phyloP scores from a whole-genome alignment of 495 filamentous ascomycete genomes.

The Penicillium cosmopolitanum region DNA sequence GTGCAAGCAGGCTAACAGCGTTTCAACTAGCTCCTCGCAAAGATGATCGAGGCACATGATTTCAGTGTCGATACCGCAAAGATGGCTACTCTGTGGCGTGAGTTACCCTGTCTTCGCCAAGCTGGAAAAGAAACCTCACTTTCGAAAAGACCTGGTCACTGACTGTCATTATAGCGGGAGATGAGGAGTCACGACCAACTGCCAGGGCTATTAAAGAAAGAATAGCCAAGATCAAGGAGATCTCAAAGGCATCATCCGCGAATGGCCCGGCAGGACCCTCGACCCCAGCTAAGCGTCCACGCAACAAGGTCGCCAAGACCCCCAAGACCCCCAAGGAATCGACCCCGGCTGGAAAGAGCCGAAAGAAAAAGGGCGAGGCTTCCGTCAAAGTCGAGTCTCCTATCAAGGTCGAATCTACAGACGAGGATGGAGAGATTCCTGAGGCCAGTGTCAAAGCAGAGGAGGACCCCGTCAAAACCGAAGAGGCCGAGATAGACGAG shows the following conservation, averaged over 20 bases:
- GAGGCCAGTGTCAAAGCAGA: not conserved
- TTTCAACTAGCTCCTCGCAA: constrained; percentile 45
- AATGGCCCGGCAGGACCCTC: not conserved
- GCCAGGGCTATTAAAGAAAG: constrained; percentile 54
- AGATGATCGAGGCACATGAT: constrained; percentile 50
- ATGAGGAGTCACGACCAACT: constrained; percentile 38
- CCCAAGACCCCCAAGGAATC: not conserved
- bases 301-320: not conserved
- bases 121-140: not conserved
- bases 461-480: not conserved
- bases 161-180: constrained; percentile 22
- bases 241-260: not conserved
- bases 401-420: not conserved
- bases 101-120: constrained; percentile 21
- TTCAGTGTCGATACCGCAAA: constrained; percentile 42
- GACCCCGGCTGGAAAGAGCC: not conserved
- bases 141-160: not conserved
- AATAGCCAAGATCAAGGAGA: constrained; percentile 44
- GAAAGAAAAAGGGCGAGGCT: not conserved
- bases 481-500: not conserved
- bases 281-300: not conserved
- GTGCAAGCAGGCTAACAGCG: not conserved
- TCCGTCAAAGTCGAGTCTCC: not conserved
- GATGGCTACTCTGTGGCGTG: constrained; percentile 51
- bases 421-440: not conserved